Evolutionary conservation across 1,284 basidiomycete genomes (phyloP), one percentile per base, ranked within the genome.

Genomic region (Tausonia pullulans): DNA sequence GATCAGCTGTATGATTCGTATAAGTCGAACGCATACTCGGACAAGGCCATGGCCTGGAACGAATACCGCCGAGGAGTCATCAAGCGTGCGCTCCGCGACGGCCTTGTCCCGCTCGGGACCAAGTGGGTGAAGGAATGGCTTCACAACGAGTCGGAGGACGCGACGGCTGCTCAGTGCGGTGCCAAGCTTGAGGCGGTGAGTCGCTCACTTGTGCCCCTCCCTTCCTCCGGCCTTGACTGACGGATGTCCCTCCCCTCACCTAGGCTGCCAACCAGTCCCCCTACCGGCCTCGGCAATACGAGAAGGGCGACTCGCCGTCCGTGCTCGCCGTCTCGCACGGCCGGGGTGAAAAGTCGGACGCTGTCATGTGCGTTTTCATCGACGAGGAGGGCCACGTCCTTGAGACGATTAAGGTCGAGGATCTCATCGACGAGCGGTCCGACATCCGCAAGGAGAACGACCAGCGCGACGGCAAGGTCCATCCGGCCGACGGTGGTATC

Each of bases 311-410:
- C 58, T 83, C 83, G 0, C 86, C 92, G 0, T 86, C 88, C 6
- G 92, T 98, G 4, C 80, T 99, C 50, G 90, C 95, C 4, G 78
- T 97, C 65, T 97, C 95, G 4, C 92, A 93, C 83, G 96, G 96
- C 56, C 87, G 88, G 73, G 96, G 96, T 60, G 92, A 96, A 70
- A 85, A 88, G 70, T 88, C 87, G 71, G 95, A 98, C 75, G 86
- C 87, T 2, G 89, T 97, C 67, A 84, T 86, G 45, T 79, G 90
- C 46, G 87, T 96, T 62, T 89, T 87, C 76, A 75, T 98, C 61
- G 94, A 98, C 72, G 84, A 90, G 69, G 84, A 85, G 57, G 94
- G 94, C 13, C 87, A 90, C 62, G 81, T 96, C 71, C 87, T 91
- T 27, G 90, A 96, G 71, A 86, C 91, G 69, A 83, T 85, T 62